Conservation (phyloP, 2,329 filamentous ascomycete species). For the Ilyonectria destructans region DNA sequence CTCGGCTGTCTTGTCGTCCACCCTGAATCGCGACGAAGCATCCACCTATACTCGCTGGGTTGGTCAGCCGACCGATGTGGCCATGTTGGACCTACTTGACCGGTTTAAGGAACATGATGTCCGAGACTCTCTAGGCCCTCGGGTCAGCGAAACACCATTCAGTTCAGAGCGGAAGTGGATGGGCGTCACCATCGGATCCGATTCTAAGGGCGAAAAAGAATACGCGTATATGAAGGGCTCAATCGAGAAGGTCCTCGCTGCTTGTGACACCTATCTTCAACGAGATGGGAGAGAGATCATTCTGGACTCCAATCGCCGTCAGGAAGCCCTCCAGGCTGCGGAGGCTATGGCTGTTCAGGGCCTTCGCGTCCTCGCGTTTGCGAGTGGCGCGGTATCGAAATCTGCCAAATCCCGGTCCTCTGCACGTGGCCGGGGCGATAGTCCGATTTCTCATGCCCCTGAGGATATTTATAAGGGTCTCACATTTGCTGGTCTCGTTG, state of each 20-base stretch:
- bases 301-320: constrained; percentile 81
- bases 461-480: constrained; percentile 88
- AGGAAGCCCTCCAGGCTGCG: constrained; percentile 84
- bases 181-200: constrained; percentile 87
- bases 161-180: constrained; percentile 99
- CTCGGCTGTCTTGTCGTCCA: constrained; percentile 86
- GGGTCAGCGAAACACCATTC: constrained; percentile 91
- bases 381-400: constrained; percentile 81
- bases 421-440: constrained; percentile 61
- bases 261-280: constrained; percentile 93
- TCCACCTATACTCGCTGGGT: constrained; percentile 89
- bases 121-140: constrained; percentile 86
- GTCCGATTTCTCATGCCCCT: constrained; percentile 60
- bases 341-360: constrained; percentile 92
- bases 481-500: constrained; percentile 92
- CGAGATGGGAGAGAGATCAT: constrained; percentile 89
- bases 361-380: constrained; percentile 92
- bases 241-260: constrained; percentile 86
- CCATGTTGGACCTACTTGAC: constrained; percentile 95
- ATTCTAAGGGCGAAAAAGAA: constrained; percentile 76
- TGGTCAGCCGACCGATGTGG: constrained; percentile 96
- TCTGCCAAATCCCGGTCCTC: constrained; percentile 59
- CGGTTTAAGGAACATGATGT: constrained; percentile 93
- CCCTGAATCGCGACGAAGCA: constrained; percentile 74
- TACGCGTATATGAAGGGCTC: constrained; percentile 97